A percentile compares a stretch with the other conserved stretches of the same genome.
These are phyloP conservation scores for Lentinula sp. DNA, from an alignment of 768 basidiomycete species.

Conservation along the genomic window DNA sequence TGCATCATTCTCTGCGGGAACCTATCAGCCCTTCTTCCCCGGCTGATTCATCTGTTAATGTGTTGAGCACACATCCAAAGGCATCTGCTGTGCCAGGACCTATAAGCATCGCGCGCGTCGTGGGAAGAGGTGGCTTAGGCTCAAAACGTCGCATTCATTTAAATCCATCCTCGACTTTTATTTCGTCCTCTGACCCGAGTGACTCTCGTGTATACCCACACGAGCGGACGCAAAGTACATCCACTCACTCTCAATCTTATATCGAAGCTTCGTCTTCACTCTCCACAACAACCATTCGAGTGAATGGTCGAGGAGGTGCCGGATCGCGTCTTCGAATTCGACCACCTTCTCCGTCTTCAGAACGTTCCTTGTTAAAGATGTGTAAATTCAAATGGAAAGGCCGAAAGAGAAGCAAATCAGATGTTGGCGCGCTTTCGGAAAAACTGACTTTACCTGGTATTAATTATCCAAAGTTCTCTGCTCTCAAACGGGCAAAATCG, in stretches of 20 bases:
- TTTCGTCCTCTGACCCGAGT: neutral
- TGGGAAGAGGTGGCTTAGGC: slow-evolving; percentile 6
- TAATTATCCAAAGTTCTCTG: neutral
- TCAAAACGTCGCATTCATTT: neutral
- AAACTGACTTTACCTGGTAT: too few relatives aligned
- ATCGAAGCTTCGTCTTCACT: neutral
- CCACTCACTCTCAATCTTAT: neutral
- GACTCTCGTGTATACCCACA: neutral
- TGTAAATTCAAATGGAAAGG: neutral
- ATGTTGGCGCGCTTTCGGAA: neutral
- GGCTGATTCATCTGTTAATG: neutral
- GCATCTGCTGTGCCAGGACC: neutral
- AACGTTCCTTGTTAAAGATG: neutral
- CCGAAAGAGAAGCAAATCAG: neutral
- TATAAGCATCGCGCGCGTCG: neutral
- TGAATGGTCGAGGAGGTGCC: slow-evolving; percentile 1
- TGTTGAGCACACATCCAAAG: neutral
- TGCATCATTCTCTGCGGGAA: neutral
- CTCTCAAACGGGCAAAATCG: neutral
- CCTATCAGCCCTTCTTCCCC: neutral
- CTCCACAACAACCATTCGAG: neutral
- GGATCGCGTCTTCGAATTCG: neutral
- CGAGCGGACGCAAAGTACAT: neutral
- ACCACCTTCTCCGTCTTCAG: neutral
- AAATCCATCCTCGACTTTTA: neutral